Evolutionary conservation across 805 yeast species (phyloP).

Genomic region (Schwanniomyces pseudopolymorphus): DNA sequence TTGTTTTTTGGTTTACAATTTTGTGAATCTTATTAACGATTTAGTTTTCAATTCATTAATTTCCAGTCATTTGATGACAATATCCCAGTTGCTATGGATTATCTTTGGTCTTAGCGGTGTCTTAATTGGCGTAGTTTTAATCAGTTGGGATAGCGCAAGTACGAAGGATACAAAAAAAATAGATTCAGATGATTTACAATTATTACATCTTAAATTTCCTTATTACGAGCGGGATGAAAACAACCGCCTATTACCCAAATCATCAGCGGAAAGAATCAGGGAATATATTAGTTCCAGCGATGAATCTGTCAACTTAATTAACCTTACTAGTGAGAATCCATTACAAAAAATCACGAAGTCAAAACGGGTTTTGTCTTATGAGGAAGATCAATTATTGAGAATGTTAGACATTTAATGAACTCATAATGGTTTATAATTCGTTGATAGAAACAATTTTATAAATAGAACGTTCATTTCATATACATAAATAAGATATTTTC

Average conservation of each 20-base stretch:
- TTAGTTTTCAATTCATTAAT: conserved; percentile 62
- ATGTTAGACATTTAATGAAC: conserved; percentile 33
- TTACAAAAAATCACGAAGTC: neutral
- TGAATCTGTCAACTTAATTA: neutral
- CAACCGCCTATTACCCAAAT: conserved; percentile 4
- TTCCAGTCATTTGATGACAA: conserved; percentile 37
- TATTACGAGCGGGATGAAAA: conserved; percentile 8
- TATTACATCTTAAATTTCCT: conserved; percentile 15
- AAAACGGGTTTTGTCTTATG: conserved; percentile 45
- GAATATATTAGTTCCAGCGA: neutral
- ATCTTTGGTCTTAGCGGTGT: conserved; percentile 49
- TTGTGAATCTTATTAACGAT: conserved; percentile 52
- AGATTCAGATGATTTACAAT: conserved; percentile 10
- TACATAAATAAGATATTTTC: neutral
- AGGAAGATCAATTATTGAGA: conserved; percentile 50
- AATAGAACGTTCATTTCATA: neutral
- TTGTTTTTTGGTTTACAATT: conserved; percentile 80
- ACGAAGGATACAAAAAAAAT: conserved; percentile 3
- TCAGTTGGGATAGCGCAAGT: conserved; percentile 54
- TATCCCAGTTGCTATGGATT: conserved; percentile 50
- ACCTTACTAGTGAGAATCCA: neutral
- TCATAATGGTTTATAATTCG: neutral
- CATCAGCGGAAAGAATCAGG: neutral
- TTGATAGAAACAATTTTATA: neutral
- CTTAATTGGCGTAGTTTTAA: conserved; percentile 64